These are phyloP conservation scores for Rhodosporidiobolus sp. DNA, from an alignment of 768 basidiomycete species.

Conservation along the genomic window DNA sequence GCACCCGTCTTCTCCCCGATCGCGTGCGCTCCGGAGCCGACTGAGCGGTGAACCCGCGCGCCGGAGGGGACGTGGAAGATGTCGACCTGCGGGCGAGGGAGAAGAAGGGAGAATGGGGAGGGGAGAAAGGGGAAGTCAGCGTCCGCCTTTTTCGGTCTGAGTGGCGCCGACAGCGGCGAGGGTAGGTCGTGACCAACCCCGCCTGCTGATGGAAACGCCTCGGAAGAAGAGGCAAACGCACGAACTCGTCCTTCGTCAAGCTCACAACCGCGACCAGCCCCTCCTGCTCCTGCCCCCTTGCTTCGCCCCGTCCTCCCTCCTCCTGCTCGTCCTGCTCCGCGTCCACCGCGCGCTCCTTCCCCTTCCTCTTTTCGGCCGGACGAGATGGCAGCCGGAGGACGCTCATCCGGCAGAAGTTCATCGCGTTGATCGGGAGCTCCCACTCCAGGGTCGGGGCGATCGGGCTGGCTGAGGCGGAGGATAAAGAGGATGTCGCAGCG, in stretches of 20 bases:
- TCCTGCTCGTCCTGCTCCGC: background rate
- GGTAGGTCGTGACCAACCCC: too few relatives aligned
- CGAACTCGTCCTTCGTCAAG: slow-evolving; percentile 79
- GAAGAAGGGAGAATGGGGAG: too few relatives aligned
- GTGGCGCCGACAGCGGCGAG: too few relatives aligned
- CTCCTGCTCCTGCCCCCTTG: too few relatives aligned
- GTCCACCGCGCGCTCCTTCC: slow-evolving; percentile 9
- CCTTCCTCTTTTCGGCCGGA: background rate
- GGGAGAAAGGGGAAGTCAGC: too few relatives aligned
- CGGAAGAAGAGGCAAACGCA: slow-evolving; percentile 48
- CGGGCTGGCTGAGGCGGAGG: slow-evolving; percentile 51
- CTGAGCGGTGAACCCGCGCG: slow-evolving; percentile 74
- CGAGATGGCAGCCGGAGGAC: slow-evolving; percentile 52
- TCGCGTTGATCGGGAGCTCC: slow-evolving; percentile 82
- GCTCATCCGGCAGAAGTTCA: slow-evolving; percentile 90
- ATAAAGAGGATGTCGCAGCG: background rate
- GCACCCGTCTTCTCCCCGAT: slow-evolving; percentile 58
- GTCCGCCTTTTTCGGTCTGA: too few relatives aligned
- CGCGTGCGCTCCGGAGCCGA: slow-evolving; percentile 59
- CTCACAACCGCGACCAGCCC: slow-evolving; percentile 80
- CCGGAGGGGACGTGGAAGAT: slow-evolving; percentile 73
- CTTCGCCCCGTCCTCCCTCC: slow-evolving; percentile 1
- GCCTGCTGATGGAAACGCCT: too few relatives aligned
- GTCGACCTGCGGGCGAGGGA: slow-evolving; percentile 63
- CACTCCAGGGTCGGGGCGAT: slow-evolving; percentile 58